Evolutionary conservation across 495 filamentous ascomycete species (phyloP), one percentile per base, ranked within the genome.

Genomic region (Paragyromitra xinjiangensis): DNA sequence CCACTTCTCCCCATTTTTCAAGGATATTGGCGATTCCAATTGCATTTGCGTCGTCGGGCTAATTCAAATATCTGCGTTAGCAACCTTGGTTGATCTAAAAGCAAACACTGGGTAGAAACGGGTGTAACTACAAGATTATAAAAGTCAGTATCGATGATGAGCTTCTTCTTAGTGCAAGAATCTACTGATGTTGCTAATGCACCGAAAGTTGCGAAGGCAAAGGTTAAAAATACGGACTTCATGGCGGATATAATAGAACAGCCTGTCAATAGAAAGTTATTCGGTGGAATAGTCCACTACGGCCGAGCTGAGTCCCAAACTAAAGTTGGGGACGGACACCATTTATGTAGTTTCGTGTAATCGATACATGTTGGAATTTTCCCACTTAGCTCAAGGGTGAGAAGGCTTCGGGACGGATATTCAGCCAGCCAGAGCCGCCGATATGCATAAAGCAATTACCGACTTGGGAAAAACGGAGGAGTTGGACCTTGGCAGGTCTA

Each of bases 71-170:
- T 16, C 39, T 11, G 3, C 45, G 24, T 64, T 5, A 63, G 45
- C 14, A 24, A 42, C 14, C 22, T 45, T 24, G 0, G 6, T 5
- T 3, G 40, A 14, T 37, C 19, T 14, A 42, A 40, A 22, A 39
- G 9, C n/a, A 12, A 29, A 22, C 4, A 9, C 37, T 8, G 8
- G 26, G 7, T 8, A 6, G 0, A 62, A 40, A 39, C 3, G 64
- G 22, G 39, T 53, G 12, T 39, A 19, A 7, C 65, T 71, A 76
- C 73, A 19, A 76, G 44, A 64, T 65, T 76, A 19, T 71, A 76
- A 48, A 76, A 76, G 58, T 76, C 73, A 34, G 67, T 71, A 48
- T 76, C 73, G 19, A 76, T 76, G 19, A 76, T 76, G n/a, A 76
- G 44, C 34, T 58, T 71, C 59, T 76, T 76, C 59, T 51, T 71